Base-by-base conservation (phyloP, 495 filamentous ascomycete species). In the Collariella sp. region DNA sequence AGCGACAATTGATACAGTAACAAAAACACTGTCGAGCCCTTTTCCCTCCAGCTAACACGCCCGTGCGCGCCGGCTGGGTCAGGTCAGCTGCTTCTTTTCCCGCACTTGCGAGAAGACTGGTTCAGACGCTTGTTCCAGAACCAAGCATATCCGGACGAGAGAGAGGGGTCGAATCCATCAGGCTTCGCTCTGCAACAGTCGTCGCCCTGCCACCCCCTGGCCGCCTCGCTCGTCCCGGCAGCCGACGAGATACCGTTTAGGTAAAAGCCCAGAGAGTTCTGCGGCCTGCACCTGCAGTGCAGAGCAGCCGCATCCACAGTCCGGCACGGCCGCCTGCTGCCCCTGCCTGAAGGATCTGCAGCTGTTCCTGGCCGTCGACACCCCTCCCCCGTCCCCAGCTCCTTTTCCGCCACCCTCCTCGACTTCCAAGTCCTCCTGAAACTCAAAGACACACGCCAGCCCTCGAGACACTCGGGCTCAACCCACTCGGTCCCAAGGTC, bases 301-400 rank as follows among this genome's bases (percentile, higher is more conserved):
- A 60, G 55, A 54, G 51, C 58, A 60, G 57, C 62, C 57, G 60
- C 63, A 65, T 56, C 57, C 55, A 62, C 57, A 55, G 52, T 61
- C 60, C 55, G 55, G 39, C 57, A 59, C 22, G 55, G 46, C 46
- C 50, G 59, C 51, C 44, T 58, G 56, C 53, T 22, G 35, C 40
- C 38, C 38, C 38, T 36, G 36, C 50, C 43, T 62, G 41, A 42
- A 56, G 45, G 63, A 63, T 66, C 63, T 58, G 63, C 60, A 55
- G 12, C 29, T 18, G 51, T 62, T 58, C 54, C 59, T 64, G 61
- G 20, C n/a, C 31, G 31, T 35, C 35, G 42, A 33, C 42, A 40
- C 4, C 50, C 24, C n/a, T n/a, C n/a, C 44, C 52, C 46, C 51
- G 26, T 19, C 40, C 24, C 55, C 50, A 18, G 24, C 43, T 31